Evolutionary conservation across 2,329 filamentous ascomycete genomes (phyloP), one percentile per base, ranked within the genome.

Genomic region (Sclerotinia spermophila): DNA sequence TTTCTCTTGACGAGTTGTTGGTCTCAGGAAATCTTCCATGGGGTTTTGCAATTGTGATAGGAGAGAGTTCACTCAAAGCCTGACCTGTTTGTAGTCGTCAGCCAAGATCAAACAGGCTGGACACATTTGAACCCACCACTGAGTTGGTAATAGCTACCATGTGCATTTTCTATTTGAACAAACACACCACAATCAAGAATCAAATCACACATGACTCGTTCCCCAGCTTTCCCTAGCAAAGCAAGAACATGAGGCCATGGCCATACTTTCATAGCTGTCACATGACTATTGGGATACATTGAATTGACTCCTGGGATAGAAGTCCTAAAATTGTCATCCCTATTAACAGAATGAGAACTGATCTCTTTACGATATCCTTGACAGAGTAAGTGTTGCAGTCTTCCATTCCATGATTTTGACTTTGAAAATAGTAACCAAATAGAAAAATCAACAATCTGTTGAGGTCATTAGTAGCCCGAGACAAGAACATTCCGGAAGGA

Each of bases 171-270:
- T 17, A 96, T 80, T 5, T 86, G 81, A 19, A 87, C 76, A 77
- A 96, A 99, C 8, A 98, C 82, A 10, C 92, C 91, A 79, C 90
- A 92, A 72, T 96, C 88, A 2, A 94, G 80, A 7, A 98, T 83
- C 71, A 97, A 82, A 75, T 91, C 86, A 67, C 92, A 85, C 87
- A 97, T 93, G 72, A 95, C 89, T 35, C 84, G 84, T 72, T 96
- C 92, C 4, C 92, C 92, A 62, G 88, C 88, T 72, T 85, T 86
- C 0, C 95, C 96, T 17, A 98, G 82, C 6, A 97, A 81, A 38
- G 85, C 84, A 27, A 96, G 86, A 17, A 97, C 78, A 70, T 90
- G 86, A 19, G 89, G 88, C 96, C 96, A 99, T 53, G 91, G 87
- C 10, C 83, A 79, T 35, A 84, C 80, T 79, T 92, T 96, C 67